phyloP scores from a whole-genome alignment of 139 green algal genomes.

The Auxenochlorella pyrenoidosa region DNA sequence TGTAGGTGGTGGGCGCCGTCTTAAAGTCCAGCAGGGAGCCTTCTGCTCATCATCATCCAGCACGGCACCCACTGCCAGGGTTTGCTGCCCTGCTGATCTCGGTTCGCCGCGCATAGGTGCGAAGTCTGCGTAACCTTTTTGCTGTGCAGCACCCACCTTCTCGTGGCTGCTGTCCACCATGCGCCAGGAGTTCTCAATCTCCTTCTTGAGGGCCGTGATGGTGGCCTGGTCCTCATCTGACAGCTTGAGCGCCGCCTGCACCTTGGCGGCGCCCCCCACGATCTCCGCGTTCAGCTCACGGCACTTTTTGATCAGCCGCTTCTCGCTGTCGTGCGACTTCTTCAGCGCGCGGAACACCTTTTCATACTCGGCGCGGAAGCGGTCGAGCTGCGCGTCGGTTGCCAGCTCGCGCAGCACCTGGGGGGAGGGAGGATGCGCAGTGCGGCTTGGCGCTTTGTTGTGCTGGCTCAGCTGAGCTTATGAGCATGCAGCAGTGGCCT shows the following conservation, averaged over 20 bases:
- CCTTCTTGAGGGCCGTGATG: slow-evolving; percentile 88
- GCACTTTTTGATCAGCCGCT: slow-evolving; percentile 87
- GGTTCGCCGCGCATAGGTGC: no score
- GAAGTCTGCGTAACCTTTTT: no score
- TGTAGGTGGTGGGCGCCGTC: no score
- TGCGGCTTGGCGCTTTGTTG: no score
- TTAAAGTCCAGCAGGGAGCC: no score
- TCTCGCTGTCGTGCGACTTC: slow-evolving; percentile 92
- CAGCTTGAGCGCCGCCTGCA: slow-evolving; percentile 90
- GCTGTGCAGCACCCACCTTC: slow-evolving; percentile 66
- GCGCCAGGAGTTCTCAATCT: slow-evolving; percentile 95
- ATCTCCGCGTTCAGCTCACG: slow-evolving; percentile 91
- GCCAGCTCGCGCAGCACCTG: slow-evolving; percentile 87
- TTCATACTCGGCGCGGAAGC: slow-evolving; percentile 90
- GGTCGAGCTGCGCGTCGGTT: slow-evolving; percentile 79
- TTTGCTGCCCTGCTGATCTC: no score
- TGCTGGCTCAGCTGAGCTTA: no score
- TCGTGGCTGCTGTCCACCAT: slow-evolving; percentile 89
- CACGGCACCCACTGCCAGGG: no score
- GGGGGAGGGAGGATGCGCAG: no score
- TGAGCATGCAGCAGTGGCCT: not conserved
- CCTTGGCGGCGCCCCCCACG: slow-evolving; percentile 88
- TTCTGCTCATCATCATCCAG: no score
- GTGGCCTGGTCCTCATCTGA: slow-evolving; percentile 91
- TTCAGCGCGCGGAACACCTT: slow-evolving; percentile 87